Conservation (phyloP, 1,284 basidiomycete species). For the Ganoderma leucocontextum region DNA sequence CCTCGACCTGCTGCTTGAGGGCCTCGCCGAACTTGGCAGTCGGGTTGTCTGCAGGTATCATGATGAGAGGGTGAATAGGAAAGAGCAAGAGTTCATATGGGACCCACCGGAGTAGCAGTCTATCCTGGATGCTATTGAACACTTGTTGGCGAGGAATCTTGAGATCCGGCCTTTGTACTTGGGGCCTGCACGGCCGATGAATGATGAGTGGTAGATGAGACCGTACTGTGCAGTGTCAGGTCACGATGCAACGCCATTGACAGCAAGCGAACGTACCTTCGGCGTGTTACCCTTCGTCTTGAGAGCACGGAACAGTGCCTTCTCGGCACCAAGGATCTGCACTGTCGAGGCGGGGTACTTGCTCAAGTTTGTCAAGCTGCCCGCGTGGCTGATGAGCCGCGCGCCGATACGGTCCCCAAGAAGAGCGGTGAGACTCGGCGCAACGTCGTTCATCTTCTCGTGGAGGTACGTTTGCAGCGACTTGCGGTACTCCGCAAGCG, state of each 20-base stretch:
- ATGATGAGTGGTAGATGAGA: constrained; percentile 92
- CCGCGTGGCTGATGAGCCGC: constrained; percentile 96
- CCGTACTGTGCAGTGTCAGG: constrained; percentile 70
- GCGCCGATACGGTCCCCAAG: constrained; percentile 97
- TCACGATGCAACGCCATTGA: background rate
- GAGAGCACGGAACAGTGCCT: constrained; percentile 96
- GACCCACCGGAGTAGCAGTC: constrained; percentile 91
- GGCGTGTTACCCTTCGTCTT: constrained; percentile 99
- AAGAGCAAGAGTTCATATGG: background rate
- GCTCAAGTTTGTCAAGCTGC: constrained; percentile 94
- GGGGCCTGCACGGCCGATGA: constrained; percentile 94
- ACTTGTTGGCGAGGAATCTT: constrained; percentile 98
- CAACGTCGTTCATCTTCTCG: constrained; percentile 99
- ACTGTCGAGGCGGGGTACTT: constrained; percentile 99
- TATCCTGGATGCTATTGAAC: constrained; percentile 97
- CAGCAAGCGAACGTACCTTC: constrained; percentile 64
- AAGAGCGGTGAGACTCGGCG: constrained; percentile 93
- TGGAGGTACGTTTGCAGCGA: constrained; percentile 89
- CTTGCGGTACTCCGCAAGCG: constrained; percentile 94
- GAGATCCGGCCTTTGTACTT: constrained; percentile 99
- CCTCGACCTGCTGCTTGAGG: constrained; percentile 93
- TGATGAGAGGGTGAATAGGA: too few relatives aligned
- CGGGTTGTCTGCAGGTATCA: constrained; percentile 69
- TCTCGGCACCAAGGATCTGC: constrained; percentile 98
- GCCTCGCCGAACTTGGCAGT: constrained; percentile 96